phyloP scores from a whole-genome alignment of 2,329 filamentous ascomycete species.

The Diaporthe sp. region DNA sequence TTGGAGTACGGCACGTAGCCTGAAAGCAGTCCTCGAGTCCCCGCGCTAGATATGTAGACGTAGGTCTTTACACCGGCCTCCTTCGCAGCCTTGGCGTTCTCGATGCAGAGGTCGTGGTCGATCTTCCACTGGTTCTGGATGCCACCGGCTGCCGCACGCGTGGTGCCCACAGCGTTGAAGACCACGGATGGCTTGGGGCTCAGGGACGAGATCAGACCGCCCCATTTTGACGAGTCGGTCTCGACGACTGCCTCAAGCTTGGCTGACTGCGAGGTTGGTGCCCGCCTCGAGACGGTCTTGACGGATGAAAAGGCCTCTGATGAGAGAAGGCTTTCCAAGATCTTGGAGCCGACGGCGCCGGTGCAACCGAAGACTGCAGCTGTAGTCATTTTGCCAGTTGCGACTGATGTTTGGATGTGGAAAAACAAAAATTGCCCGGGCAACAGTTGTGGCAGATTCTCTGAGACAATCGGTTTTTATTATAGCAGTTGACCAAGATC shows the following conservation, averaged over 20 bases:
- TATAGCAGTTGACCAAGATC: background rate
- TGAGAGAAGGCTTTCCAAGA: conserved; percentile 76
- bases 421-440: background rate
- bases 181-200: conserved; percentile 72
- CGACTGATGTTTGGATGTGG: background rate
- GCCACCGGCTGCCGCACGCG: conserved; percentile 79
- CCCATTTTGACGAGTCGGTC: conserved; percentile 78
- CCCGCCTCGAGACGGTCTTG: conserved; percentile 76
- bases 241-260: conserved; percentile 78
- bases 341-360: conserved; percentile 79
- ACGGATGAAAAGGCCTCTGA: conserved; percentile 64
- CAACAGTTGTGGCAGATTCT: background rate
- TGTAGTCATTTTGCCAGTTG: conserved; percentile 55
- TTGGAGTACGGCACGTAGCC: conserved; percentile 65
- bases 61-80: conserved; percentile 79
- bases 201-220: conserved; percentile 67
- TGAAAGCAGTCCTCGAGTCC: conserved; percentile 57
- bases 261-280: conserved; percentile 66
- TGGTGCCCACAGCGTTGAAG: conserved; percentile 86
- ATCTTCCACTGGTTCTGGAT: conserved; percentile 87
- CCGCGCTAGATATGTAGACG: conserved; percentile 78
- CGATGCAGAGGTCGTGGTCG: conserved; percentile 88
- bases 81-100: conserved; percentile 81
- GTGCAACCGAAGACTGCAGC: conserved; percentile 74
- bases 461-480: background rate